These are phyloP conservation scores for Apophysomyces ossiformis DNA, from an alignment of 371 early-diverging fungal genomes.

Conservation along the genomic window DNA sequence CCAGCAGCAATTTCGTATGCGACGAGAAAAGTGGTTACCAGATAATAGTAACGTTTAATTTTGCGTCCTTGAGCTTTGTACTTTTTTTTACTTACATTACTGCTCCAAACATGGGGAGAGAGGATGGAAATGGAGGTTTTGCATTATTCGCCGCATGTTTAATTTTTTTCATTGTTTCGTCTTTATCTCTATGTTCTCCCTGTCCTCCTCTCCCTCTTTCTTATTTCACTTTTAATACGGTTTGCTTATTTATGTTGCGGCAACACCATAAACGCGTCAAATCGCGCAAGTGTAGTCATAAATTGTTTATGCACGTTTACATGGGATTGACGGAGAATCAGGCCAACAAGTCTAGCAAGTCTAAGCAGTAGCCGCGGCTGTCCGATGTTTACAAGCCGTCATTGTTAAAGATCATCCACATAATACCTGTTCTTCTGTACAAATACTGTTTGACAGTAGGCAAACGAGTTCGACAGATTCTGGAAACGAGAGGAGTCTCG, in stretches of 20 bases:
- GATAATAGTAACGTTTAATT: slow-evolving; percentile 7
- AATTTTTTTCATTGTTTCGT: neutral
- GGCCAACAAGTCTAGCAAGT: no score
- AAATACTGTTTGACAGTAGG: no score
- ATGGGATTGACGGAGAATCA: no score
- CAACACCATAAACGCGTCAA: neutral
- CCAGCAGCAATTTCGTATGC: slow-evolving; percentile 6
- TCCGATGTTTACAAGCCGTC: no score
- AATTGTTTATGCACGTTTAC: no score
- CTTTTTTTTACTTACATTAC: slow-evolving; percentile 8
- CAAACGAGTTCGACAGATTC: no score
- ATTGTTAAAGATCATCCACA: no score
- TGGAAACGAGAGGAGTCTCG: no score
- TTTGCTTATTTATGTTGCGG: neutral
- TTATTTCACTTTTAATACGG: neutral
- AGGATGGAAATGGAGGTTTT: slow-evolving; percentile 1
- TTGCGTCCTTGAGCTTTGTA: slow-evolving; percentile 4
- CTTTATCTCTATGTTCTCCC: neutral
- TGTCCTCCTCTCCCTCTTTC: slow-evolving; percentile 1
- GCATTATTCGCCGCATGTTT: slow-evolving; percentile 12
- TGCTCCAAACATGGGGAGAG: slow-evolving; percentile 8
- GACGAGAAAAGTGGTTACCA: slow-evolving; percentile 7
- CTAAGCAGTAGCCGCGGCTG: no score
- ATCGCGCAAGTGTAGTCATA: no score
- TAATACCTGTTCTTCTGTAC: no score